Evolutionary conservation across 2,329 filamentous ascomycete species (phyloP), one percentile per base, ranked within the genome.

Genomic region (Scortechinia acanthostroma): DNA sequence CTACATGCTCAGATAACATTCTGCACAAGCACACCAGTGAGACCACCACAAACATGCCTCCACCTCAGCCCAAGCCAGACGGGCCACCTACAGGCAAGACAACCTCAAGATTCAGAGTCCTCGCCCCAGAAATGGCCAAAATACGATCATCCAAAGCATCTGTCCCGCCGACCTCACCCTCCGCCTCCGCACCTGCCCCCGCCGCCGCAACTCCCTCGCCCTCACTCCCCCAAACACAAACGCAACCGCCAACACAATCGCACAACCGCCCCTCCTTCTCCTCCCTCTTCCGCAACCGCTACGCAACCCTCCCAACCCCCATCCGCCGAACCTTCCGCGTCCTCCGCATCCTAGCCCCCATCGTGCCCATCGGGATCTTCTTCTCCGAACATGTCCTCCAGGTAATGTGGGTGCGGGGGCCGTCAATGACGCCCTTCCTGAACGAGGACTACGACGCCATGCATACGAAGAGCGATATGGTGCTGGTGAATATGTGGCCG

Each of bases 381-480:
- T 54, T 69, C 52, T 57, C 58, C 20, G 60, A 66, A 46, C 59
- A 71, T 48, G 56, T 68, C 30, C 48, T 61, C 42, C 58, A 64
- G 23, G 51, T 67, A 21, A 64, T 67, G 56, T 62, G 60, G 55
- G 65, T 71, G 40, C 56, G 55, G 14, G 69, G 69, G 1, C 62
- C 63, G 3, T 68, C 63, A 16, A 73, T 73, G 70, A 63, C 63
- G 4, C 70, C 70, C 3, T 66, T 65, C 51, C 51, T 73, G 21
- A 72, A 72, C 46, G 59, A 68, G 35, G 60, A 68, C 37, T 68
- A 43, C 30, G 28, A 45, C 25, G 37, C 17, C 37, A 65, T 44
- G 57, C 60, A 6, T 20, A 59, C 61, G 10, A 54, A 58, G 22
- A 57, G 55, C 33, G 68, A 71, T 37, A 56, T 64, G 46, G 62